These are phyloP conservation scores for Salmacisia buchloeana DNA, from an alignment of 1,284 basidiomycete species.

Conservation along the genomic window DNA sequence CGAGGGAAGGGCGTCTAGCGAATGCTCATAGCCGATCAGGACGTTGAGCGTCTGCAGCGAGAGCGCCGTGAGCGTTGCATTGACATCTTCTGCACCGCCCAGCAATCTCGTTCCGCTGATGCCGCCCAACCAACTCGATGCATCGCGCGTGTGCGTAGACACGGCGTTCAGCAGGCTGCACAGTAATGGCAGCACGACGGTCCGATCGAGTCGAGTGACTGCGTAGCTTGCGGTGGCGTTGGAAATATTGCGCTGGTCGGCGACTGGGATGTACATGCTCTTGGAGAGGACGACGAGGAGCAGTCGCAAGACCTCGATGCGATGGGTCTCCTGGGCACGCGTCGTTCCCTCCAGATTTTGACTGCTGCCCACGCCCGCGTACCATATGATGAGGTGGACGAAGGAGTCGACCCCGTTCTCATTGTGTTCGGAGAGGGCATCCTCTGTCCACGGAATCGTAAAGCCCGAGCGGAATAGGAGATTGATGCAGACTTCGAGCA, in stretches of 20 bases:
- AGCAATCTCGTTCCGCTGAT: slow-evolving; percentile 20
- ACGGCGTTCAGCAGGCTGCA: slow-evolving; percentile 45
- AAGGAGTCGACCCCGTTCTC: slow-evolving; percentile 14
- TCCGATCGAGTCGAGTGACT: slow-evolving; percentile 27
- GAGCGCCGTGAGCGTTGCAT: slow-evolving; percentile 23
- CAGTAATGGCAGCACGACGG: slow-evolving; percentile 36
- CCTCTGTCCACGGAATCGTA: slow-evolving; percentile 45
- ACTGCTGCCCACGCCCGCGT: slow-evolving; percentile 43
- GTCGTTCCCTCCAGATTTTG: slow-evolving; percentile 32
- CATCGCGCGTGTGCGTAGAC: slow-evolving; percentile 27
- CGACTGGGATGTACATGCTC: slow-evolving; percentile 37
- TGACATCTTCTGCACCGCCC: slow-evolving; percentile 21
- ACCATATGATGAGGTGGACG: slow-evolving; percentile 43
- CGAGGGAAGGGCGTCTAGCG: not conserved
- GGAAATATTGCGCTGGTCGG: slow-evolving; percentile 12
- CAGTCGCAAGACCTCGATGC: slow-evolving; percentile 38
- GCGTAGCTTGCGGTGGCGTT: slow-evolving; percentile 29
- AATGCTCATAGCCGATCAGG: slow-evolving; percentile 31
- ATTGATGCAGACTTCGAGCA: slow-evolving; percentile 30
- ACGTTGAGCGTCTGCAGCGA: slow-evolving; percentile 39
- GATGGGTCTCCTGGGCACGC: slow-evolving; percentile 28
- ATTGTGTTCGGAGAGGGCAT: slow-evolving; percentile 23
- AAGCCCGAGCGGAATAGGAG: slow-evolving; percentile 47
- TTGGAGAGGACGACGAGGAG: slow-evolving; percentile 45
- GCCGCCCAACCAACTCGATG: slow-evolving; percentile 21